A percentile compares a stretch with the other conserved stretches of the same genome.
phyloP scores from a whole-genome alignment of 805 yeast species.

The Candida jianshihensis region DNA sequence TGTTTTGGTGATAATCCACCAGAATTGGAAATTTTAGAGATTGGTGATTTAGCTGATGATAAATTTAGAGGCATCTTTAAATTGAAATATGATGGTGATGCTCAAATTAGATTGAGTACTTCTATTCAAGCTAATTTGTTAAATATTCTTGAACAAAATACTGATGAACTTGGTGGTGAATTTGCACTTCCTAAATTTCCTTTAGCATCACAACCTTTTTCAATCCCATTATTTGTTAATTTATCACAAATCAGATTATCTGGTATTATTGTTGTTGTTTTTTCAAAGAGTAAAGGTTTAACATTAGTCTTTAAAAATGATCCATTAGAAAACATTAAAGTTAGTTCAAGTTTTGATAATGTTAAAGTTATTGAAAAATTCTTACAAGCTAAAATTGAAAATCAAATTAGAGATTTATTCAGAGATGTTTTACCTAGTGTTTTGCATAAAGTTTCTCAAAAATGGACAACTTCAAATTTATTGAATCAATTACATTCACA shows the following conservation, averaged over 20 bases:
- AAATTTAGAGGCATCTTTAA: conserved; percentile 79
- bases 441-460: conserved; percentile 66
- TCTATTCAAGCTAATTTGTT: conserved; percentile 81
- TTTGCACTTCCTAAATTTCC: conserved; percentile 65
- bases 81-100: conserved; percentile 68
- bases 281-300: conserved; percentile 72
- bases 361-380: conserved; percentile 80
- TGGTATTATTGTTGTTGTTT: conserved; percentile 82
- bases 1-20: conserved; percentile 74
- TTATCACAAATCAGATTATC: conserved; percentile 64
- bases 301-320: conserved; percentile 86
- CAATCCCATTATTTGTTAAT: conserved; percentile 72
- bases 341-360: conserved; percentile 80
- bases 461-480: conserved; percentile 43
- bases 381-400: conserved; percentile 75
- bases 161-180: conserved; percentile 26
- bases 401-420: conserved; percentile 71
- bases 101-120: conserved; percentile 66
- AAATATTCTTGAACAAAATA: conserved; percentile 44
- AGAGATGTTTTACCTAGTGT: conserved; percentile 80
- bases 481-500: conserved; percentile 20
- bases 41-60: conserved; percentile 74
- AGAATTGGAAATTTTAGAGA: conserved; percentile 67
- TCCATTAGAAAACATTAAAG: conserved; percentile 77
- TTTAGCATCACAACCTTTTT: conserved; percentile 59